Conservation (phyloP, 495 filamentous ascomycete genomes). For the Aspergillus asperescens region DNA sequence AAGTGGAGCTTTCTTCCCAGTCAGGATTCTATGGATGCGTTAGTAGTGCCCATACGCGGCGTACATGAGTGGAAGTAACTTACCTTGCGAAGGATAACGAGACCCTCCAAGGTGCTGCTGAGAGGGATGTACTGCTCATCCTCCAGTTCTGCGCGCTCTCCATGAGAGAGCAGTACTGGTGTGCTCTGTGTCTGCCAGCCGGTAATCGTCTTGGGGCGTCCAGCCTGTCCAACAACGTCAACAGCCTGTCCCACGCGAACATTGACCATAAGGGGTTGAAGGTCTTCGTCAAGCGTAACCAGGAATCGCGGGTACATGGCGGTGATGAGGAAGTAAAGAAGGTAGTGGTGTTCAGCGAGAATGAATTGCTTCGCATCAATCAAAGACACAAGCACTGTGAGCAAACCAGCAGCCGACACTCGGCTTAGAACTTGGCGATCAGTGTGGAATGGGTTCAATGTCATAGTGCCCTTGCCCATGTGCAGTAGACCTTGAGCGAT, state of each 20-base stretch:
- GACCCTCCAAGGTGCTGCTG: constrained; percentile 83
- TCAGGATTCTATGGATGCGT: constrained; percentile 47
- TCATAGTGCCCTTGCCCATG: constrained; percentile 98
- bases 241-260: constrained; percentile 97
- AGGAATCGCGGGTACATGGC: constrained; percentile 96
- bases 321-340: constrained; percentile 96
- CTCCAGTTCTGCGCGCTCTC: constrained; percentile 93
- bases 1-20: constrained; percentile 43
- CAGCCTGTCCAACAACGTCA: constrained; percentile 95
- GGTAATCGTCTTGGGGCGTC: constrained; percentile 96
- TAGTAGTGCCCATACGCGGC: constrained; percentile 14
- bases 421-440: constrained; percentile 92
- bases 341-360: constrained; percentile 80
- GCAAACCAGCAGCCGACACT: constrained; percentile 82
- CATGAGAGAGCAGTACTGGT: constrained; percentile 85
- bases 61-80: constrained; percentile 12
- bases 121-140: constrained; percentile 95
- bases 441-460: constrained; percentile 95
- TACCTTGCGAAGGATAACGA: constrained; percentile 97
- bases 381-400: constrained; percentile 84
- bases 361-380: constrained; percentile 96
- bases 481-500: constrained; percentile 96
- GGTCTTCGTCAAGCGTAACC: constrained; percentile 88
- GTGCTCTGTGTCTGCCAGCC: constrained; percentile 99
- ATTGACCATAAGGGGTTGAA: constrained; percentile 91